Conservation (phyloP, 1,139 yeast species). For the Debaryomycetaceae sp. region DNA sequence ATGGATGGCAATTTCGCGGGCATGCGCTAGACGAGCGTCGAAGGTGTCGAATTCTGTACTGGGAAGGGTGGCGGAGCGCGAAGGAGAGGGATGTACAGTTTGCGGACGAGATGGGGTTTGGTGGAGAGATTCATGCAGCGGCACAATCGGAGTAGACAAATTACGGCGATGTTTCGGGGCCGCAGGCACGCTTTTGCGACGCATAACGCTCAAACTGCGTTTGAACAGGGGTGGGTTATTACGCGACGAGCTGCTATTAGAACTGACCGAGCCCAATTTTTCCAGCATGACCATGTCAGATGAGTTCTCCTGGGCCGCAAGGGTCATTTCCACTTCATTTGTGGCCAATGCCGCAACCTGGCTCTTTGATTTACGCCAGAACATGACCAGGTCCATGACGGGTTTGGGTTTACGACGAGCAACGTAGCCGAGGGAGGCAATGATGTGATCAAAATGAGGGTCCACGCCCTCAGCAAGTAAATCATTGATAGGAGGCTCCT, state of each 20-base stretch:
- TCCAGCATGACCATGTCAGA: too few relatives aligned
- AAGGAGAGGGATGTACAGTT: conserved; percentile 1
- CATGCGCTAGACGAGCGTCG: conserved; percentile 40
- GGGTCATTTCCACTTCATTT: conserved; percentile 40
- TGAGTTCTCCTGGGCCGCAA: conserved; percentile 7
- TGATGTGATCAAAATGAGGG: conserved; percentile 72
- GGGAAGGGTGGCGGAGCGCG: conserved; percentile 1
- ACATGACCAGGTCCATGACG: conserved; percentile 95
- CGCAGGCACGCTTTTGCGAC: conserved; percentile 30
- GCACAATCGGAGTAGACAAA: conserved; percentile 28
- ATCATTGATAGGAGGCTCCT: conserved; percentile 75
- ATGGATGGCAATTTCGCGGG: conserved; percentile 63
- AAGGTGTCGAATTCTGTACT: conserved; percentile 2
- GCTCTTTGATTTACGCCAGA: conserved; percentile 87
- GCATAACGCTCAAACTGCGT: conserved; percentile 31
- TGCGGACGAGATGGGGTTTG: conserved; percentile 8
- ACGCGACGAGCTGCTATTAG: conserved; percentile 1
- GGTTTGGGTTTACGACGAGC: conserved; percentile 89
- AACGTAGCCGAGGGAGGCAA: conserved; percentile 79
- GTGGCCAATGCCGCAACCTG: conserved; percentile 77
- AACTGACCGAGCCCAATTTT: too few relatives aligned
- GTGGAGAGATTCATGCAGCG: too few relatives aligned
- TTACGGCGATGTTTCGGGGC: conserved; percentile 29
- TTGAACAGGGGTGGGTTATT: conserved; percentile 14
- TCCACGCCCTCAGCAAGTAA: conserved; percentile 84